Conservation (phyloP, 1,284 basidiomycete species). For the Leccinum insigne region DNA sequence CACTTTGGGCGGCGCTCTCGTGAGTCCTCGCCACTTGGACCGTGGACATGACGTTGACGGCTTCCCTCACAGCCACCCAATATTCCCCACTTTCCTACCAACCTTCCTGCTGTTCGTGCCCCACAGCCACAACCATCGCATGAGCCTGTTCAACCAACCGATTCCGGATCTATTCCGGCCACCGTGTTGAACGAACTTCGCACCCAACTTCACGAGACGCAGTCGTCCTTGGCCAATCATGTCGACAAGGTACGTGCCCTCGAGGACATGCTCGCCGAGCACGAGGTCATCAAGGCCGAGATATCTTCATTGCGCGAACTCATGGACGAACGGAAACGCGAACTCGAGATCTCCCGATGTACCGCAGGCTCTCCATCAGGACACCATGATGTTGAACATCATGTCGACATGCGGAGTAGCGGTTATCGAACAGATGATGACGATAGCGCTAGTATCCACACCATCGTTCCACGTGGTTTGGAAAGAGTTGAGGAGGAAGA, state of each 20-base stretch:
- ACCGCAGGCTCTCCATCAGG: constrained; percentile 25
- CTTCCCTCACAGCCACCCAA: constrained; percentile 48
- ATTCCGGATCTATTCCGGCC: constrained; percentile 28
- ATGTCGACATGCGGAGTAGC: constrained; percentile 25
- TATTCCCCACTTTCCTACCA: constrained; percentile 58
- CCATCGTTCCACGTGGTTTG: constrained; percentile 65
- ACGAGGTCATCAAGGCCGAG: constrained; percentile 85
- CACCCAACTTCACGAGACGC: constrained; percentile 84
- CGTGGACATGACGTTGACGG: constrained; percentile 8
- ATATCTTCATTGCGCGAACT: constrained; percentile 71
- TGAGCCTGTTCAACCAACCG: constrained; percentile 21
- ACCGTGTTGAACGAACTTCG: constrained; percentile 57
- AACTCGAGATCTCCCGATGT: constrained; percentile 24
- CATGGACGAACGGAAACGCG: constrained; percentile 57
- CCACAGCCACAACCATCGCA: constrained; percentile 47
- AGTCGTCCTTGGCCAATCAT: constrained; percentile 76
- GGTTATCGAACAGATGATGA: constrained; percentile 56
- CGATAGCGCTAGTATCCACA: constrained; percentile 58
- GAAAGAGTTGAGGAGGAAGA: constrained; percentile 77
- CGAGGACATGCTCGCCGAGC: constrained; percentile 84
- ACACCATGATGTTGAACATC: constrained; percentile 28
- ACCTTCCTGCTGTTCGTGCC: constrained; percentile 65
- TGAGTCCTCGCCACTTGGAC: constrained; percentile 38
- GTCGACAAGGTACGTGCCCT: constrained; percentile 86
- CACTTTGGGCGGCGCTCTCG: constrained; percentile 83